Conservation (phyloP, 257 asterid genomes). For the Nicotiana obtusifolia region DNA sequence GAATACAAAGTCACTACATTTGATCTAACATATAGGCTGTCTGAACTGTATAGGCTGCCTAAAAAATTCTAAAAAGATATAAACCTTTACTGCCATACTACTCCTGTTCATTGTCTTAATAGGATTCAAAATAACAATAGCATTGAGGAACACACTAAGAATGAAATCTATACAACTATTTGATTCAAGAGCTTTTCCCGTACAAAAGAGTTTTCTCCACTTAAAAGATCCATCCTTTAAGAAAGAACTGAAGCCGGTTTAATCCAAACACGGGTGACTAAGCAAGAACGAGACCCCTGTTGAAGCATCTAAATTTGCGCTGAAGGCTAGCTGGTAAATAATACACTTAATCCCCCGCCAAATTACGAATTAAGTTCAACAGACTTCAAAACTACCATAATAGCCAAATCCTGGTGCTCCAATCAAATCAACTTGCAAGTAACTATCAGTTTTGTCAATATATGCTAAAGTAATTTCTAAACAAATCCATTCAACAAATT, state of each 20-base stretch:
- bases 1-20: neutral
- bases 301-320: neutral
- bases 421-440: neutral
- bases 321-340: neutral
- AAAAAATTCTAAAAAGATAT: neutral
- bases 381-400: neutral
- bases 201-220: neutral
- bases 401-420: neutral
- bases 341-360: neutral
- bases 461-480: neutral
- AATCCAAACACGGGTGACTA: neutral
- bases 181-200: neutral
- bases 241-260: neutral
- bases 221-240: neutral
- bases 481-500: neutral
- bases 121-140: neutral
- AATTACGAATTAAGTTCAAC: neutral
- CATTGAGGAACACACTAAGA: neutral
- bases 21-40: neutral
- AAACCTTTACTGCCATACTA: neutral
- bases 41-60: neutral
- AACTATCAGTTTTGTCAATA: neutral
- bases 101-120: neutral
- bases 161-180: neutral
- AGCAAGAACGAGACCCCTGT: neutral